Conservation (phyloP, 2,329 filamentous ascomycete genomes). For the Periconia digitata region DNA sequence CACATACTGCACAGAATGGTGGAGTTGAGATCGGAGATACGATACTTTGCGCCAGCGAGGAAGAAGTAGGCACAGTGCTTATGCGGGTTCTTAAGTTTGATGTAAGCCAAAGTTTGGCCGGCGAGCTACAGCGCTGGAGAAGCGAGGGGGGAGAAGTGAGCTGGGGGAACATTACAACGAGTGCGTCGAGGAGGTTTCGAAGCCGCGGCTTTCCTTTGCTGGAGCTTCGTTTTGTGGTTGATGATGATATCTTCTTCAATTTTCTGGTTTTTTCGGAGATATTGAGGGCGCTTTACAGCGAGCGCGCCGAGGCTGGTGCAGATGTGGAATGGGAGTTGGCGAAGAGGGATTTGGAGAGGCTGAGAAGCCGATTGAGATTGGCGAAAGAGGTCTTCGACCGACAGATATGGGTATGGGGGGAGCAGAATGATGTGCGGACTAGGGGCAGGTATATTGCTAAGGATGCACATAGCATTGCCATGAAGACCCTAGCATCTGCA, state of each 20-base stretch:
- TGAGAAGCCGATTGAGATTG: neutral
- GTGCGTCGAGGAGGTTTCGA: neutral
- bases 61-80: neutral
- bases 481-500: neutral
- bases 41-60: neutral
- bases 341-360: neutral
- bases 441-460: neutral
- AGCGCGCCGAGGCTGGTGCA: neutral
- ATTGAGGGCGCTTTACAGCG: neutral
- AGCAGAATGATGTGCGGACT: neutral
- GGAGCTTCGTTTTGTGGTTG: neutral
- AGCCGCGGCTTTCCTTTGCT: neutral
- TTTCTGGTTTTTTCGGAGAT: neutral
- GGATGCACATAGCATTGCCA: neutral
- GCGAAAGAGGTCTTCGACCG: neutral
- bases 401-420: neutral
- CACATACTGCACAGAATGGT: no score
- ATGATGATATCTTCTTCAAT: neutral
- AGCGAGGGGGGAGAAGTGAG: neutral
- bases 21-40: neutral
- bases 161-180: neutral
- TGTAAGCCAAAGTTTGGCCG: neutral
- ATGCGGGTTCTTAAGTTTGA: neutral
- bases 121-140: neutral
- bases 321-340: neutral